Evolutionary conservation across 202 grass and related monocot species (phyloP).

Genomic region (Digitaria exilis): DNA sequence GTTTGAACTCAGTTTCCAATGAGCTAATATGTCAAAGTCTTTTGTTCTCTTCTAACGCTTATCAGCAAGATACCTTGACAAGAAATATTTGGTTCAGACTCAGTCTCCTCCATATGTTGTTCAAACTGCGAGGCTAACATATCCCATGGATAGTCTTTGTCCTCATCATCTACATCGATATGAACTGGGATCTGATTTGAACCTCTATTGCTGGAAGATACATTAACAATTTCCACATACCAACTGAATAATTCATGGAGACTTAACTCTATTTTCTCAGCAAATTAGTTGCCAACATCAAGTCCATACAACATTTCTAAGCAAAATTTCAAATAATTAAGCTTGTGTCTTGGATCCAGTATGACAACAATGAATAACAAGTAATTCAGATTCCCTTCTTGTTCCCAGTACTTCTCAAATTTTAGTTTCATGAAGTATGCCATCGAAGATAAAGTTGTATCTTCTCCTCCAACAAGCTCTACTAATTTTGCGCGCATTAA

Average conservation of each 20-base stretch:
- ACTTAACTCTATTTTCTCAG: background rate
- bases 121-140: no score
- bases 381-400: background rate
- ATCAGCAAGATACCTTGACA: no score
- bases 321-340: background rate
- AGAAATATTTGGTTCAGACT: no score
- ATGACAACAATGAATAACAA: background rate
- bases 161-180: background rate
- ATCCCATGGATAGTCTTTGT: no score
- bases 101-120: no score
- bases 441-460: background rate
- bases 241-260: background rate
- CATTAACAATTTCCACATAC: background rate
- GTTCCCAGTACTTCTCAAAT: background rate
- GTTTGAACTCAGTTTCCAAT: no score
- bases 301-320: background rate
- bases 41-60: no score
- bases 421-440: no score
- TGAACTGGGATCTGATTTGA: background rate
- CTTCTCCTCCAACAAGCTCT: background rate
- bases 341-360: background rate
- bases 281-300: background rate
- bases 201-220: background rate
- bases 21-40: no score
- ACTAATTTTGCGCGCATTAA: background rate